Base-by-base conservation (phyloP, 179 eudicot genomes). In the Actinidia arguta region DNA sequence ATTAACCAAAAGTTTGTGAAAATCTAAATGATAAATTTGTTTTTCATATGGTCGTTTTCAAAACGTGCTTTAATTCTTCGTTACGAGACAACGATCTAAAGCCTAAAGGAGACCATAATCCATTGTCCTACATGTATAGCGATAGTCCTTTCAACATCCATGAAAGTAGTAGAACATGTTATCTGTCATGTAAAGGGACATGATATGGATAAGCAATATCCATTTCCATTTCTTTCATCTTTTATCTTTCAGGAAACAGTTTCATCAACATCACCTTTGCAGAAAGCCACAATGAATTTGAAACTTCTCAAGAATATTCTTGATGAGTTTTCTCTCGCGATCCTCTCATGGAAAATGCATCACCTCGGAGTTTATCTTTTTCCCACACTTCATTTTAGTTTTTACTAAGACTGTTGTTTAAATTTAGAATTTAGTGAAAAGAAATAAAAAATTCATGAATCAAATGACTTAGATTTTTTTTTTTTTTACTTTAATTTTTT, bases 131-230 rank as follows among this genome's bases (percentile, higher is more conserved):
- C 25, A 5, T 51, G 17, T n/a, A n/a, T n/a, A n/a, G n/a, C 13
- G 17, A 22, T 46, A 47, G 6, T 5, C 10, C 16, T 52, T 51
- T 52, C 20, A 74, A 52, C 78, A 6, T 1, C 78, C 61, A 74
- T 51, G 78, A 52, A 51, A 25, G 58, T 25, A 61, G 58, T n/a
- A 3, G 25, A 22, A n/a, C 75, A 70, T 46, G 68, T 76, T 76
- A 10, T 58, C 68, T 76, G 79, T 76, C 79, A 68, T 76, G 79
- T 58, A 76, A 76, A 76, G 79, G 5, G 25, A 27, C 31, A 31
- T 67, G 52, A 55, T 76, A 39, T 56, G 52, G 51, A 76, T 76
- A 76, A 56, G 18, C 67, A n/a, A 5, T 76, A 20, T 58, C 8
- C 12, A 24, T 76, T 58, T 58, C 11, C 24, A 20, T 12, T 42